Evolutionary conservation across 1,139 yeast genomes (phyloP).

Genomic region (Protomyces gravidus): DNA sequence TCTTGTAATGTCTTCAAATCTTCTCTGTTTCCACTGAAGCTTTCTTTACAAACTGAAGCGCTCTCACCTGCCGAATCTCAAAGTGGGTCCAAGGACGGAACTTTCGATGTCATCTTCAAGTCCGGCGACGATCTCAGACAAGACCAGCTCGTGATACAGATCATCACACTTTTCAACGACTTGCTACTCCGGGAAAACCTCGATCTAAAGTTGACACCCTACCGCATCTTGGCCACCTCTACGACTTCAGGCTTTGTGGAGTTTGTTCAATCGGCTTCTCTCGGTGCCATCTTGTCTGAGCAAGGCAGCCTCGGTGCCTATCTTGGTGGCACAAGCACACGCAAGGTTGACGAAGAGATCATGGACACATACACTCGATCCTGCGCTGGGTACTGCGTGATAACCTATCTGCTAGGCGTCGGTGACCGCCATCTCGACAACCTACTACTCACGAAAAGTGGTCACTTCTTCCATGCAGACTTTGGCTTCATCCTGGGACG

Average conservation of each 20-base stretch:
- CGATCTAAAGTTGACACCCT: slow-evolving; percentile 82
- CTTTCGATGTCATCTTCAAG: slow-evolving; percentile 83
- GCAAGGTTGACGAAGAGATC: slow-evolving; percentile 60
- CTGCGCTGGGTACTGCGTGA: slow-evolving; percentile 96
- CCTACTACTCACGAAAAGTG: slow-evolving; percentile 65
- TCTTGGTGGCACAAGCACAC: slow-evolving; percentile 41
- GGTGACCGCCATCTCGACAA: slow-evolving; percentile 97
- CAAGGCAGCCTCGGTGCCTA: slow-evolving; percentile 64
- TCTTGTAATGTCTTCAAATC: slow-evolving; percentile 24
- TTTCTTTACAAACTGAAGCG: slow-evolving; percentile 68
- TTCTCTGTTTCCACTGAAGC: slow-evolving; percentile 32
- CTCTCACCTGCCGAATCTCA: slow-evolving; percentile 77
- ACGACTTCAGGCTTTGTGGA: slow-evolving; percentile 88
- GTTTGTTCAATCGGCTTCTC: slow-evolving; percentile 84
- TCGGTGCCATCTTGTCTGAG: slow-evolving; percentile 71
- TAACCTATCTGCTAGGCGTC: slow-evolving; percentile 88
- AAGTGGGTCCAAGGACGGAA: slow-evolving; percentile 60
- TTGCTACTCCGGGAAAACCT: slow-evolving; percentile 82
- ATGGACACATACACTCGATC: slow-evolving; percentile 95
- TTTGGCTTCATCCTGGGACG: slow-evolving; percentile 94
- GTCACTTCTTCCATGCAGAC: slow-evolving; percentile 62
- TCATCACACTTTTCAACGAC: slow-evolving; percentile 85
- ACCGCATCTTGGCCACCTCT: slow-evolving; percentile 84
- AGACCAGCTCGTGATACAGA: slow-evolving; percentile 92
- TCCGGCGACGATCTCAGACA: slow-evolving; percentile 95